These are phyloP conservation scores for Calcarisporium arbuscula DNA, from an alignment of 2,329 filamentous ascomycete species.

Conservation along the genomic window DNA sequence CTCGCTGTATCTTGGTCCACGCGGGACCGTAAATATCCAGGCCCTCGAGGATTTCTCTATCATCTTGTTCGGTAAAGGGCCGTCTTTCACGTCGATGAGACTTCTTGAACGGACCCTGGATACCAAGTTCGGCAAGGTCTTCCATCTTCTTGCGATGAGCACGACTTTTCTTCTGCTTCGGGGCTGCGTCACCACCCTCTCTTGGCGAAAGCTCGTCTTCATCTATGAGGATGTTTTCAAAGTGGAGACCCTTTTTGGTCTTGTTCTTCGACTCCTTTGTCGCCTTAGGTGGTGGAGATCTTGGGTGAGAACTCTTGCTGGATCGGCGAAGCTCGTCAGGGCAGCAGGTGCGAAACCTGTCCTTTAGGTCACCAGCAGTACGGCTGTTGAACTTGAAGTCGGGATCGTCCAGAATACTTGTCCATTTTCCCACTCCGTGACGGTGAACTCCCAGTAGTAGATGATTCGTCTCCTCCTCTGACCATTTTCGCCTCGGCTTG, in stretches of 20 bases:
- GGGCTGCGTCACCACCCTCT: constrained; percentile 24
- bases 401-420: constrained; percentile 54
- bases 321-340: constrained; percentile 48
- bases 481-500: constrained; percentile 57
- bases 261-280: constrained; percentile 27
- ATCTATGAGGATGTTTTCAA: constrained; percentile 52
- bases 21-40: constrained; percentile 54
- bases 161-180: constrained; percentile 43
- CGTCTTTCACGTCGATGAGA: constrained; percentile 54
- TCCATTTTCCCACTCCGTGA: constrained; percentile 61
- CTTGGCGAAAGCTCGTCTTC: constrained; percentile 25
- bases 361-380: constrained; percentile 57
- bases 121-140: constrained; percentile 51
- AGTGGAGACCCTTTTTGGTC: constrained; percentile 41
- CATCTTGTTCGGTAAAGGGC: constrained; percentile 57
- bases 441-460: constrained; percentile 55
- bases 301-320: constrained; percentile 21
- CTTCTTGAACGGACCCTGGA: constrained; percentile 56
- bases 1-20: constrained; percentile 61
- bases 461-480: constrained; percentile 58
- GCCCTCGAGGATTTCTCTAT: constrained; percentile 54
- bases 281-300: constrained; percentile 14
- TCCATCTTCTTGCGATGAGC: constrained; percentile 50
- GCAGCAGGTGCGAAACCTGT: constrained; percentile 60
- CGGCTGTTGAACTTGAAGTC: constrained; percentile 56